Evolutionary conservation across 768 basidiomycete species (phyloP).

Genomic region (Tubosaeta sp.): DNA sequence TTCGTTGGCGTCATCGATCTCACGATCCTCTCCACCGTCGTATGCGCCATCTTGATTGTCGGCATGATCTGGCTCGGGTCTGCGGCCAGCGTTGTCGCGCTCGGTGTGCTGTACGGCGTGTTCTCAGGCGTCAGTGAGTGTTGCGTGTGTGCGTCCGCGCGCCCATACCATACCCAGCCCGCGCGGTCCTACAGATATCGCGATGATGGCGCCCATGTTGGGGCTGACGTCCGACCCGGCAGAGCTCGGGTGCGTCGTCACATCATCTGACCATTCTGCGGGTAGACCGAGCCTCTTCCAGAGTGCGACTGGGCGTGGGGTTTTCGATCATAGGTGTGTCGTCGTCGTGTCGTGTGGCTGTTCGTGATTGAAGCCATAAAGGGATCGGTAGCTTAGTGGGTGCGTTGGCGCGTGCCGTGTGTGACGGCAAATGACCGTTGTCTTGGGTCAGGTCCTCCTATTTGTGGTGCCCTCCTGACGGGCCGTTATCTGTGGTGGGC

Average conservation of each 20-base stretch:
- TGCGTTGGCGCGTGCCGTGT: neutral
- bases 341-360: too few relatives aligned
- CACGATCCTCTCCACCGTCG: slow-evolving; percentile 32
- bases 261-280: slow-evolving; percentile 2
- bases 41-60: slow-evolving; percentile 34
- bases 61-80: slow-evolving; percentile 41
- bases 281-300: slow-evolving; percentile 1
- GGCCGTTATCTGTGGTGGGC: slow-evolving; percentile 52
- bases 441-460: slow-evolving; percentile 42
- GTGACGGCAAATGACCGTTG: too few relatives aligned
- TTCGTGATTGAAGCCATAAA: neutral
- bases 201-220: slow-evolving; percentile 40
- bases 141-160: too few relatives aligned
- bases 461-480: slow-evolving; percentile 53
- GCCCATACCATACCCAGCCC: neutral
- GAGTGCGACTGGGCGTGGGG: slow-evolving; percentile 43
- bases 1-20: slow-evolving; percentile 43
- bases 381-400: slow-evolving; percentile 24
- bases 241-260: slow-evolving; percentile 45
- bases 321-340: slow-evolving; percentile 39
- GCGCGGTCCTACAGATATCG: slow-evolving; percentile 28
- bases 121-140: slow-evolving; percentile 43
- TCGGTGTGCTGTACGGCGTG: slow-evolving; percentile 45
- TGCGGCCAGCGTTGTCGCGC: slow-evolving; percentile 35
- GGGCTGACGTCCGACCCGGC: slow-evolving; percentile 41